Evolutionary conservation across 2,329 filamentous ascomycete genomes (phyloP), one percentile per base, ranked within the genome.

Genomic region (Diaporthe capsici): DNA sequence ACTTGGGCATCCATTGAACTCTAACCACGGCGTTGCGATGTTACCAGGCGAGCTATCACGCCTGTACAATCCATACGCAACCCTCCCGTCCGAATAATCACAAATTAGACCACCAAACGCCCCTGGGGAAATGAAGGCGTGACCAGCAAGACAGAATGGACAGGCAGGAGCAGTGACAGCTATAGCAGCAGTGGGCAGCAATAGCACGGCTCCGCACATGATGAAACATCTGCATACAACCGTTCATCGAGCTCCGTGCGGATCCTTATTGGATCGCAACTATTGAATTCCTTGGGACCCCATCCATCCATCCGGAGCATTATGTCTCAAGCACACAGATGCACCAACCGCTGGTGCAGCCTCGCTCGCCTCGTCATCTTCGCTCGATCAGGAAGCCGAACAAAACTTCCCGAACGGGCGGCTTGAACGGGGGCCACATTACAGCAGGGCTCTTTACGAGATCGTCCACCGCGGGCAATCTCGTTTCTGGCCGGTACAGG

Each of bases 191-290:
- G 17, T 67, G 31, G 47, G 44, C 63, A 39, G 28, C 44, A 9
- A 68, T 51, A 68, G 15, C 34, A 53, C 49, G 20, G 37, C 58
- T 72, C 42, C 34, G 58, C 60, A 53, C 71, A 65, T 20, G 65
- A 68, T 68, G 71, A 65, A 55, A 63, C 57, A 72, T 55, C 57
- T 63, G 44, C 5, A 72, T 31, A 53, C 34, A 63, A 63, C 37
- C 47, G 44, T 42, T 42, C 20, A 37, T 53, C 44, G 47, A 68
- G 47, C 65, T 68, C 49, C 49, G 49, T 70, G 65, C n/a, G 65
- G 65, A 55, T 65, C 34, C 47, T 65, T 51, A 61, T 53, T 61
- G 71, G 57, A 72, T 63, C 58, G 71, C 47, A 44, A 65, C 65
- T 65, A 73, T 73, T 57, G 49, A 10, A 44, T 55, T 55, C 60